Percentiles rank a stretch among this genome's conserved stretches.
Conservation (phyloP, 805 yeast species). For the Lipomyces oligophaga region DNA sequence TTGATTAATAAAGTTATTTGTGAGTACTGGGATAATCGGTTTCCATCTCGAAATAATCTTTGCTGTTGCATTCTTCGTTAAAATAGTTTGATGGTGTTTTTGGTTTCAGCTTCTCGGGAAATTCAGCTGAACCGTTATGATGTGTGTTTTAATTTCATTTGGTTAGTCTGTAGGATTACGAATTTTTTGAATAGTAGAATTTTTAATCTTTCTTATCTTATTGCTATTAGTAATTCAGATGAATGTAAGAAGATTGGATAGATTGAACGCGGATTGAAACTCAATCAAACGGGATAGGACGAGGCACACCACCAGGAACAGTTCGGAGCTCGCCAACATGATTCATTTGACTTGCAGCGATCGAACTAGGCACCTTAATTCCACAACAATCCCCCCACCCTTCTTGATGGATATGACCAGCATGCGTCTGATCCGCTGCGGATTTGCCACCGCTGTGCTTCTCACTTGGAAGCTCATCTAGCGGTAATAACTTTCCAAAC, state of each 20-base stretch:
- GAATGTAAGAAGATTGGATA: too few species aligned
- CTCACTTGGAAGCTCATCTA: constrained; percentile 31
- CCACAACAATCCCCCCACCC: constrained; percentile 98
- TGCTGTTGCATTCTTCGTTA: too few species aligned
- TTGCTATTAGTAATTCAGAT: neutral
- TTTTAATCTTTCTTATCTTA: neutral
- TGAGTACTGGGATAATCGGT: too few species aligned
- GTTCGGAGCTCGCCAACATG: constrained; percentile 16
- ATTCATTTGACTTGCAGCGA: constrained; percentile 63
- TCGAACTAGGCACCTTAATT: constrained; percentile 89
- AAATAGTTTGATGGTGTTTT: neutral
- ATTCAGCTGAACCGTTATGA: neutral
- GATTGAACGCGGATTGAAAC: too few species aligned
- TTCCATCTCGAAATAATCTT: too few species aligned
- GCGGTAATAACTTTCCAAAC: constrained; percentile 52
- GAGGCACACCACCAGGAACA: constrained; percentile 9
- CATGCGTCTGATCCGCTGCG: constrained; percentile 14
- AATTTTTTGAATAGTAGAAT: neutral
- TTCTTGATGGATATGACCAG: constrained; percentile 44
- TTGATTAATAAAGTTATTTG: too few species aligned
- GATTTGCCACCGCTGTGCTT: neutral
- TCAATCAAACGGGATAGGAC: constrained; percentile 29
- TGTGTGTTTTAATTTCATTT: neutral
- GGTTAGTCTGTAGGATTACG: neutral
- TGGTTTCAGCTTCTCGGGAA: neutral